Evolutionary conservation across 106 monocot genomes (phyloP), one percentile per base, ranked within the genome.

Genomic region (Allium fistulosum): DNA sequence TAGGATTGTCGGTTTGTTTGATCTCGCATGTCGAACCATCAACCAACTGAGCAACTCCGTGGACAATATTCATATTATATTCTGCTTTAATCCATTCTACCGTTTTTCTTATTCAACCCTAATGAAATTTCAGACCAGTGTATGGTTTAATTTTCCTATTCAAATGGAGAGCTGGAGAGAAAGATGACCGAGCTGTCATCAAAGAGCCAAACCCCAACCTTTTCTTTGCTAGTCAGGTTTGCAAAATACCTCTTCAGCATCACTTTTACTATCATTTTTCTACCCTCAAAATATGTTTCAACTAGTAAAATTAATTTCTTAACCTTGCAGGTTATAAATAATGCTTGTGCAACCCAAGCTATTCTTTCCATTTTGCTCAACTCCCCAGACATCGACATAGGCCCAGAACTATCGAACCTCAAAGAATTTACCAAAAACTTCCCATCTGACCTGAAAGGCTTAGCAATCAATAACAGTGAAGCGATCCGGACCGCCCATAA

Each of bases 261-360:
- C 22, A 22, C 22, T 22, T 22, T 22, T 22, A 22, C 22, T 22
- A 22, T 48, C 51, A 27, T 53, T 0, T 55, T 55, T 12, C 11
- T 1, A 0, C 1, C 53, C 53, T 55, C 53, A 11, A 3, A 2
- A 6, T 55, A 11, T 55, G 15, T 11, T 55, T 55, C 11, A 15
- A 8, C 11, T 55, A 2, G 1, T 15, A 55, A 11, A 28, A 37
- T 61, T 67, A 3, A 1, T 65, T 55, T 27, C 14, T 45, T 14
- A 28, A 57, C 59, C 62, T 48, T 57, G 11, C 84, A 96, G 95
- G 96, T 97, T 59, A 88, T 97, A 53, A 92, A 92, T 73, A 97
- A 97, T 77, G 96, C 96, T 47, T 97, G 96, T 66, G 91, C 96
- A n/a, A 97, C 96, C 45, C 96, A 97, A 89, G 96, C 96, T 51